phyloP scores from a whole-genome alignment of 2,329 filamentous ascomycete genomes.

The Paracoccidioides lutzii region DNA sequence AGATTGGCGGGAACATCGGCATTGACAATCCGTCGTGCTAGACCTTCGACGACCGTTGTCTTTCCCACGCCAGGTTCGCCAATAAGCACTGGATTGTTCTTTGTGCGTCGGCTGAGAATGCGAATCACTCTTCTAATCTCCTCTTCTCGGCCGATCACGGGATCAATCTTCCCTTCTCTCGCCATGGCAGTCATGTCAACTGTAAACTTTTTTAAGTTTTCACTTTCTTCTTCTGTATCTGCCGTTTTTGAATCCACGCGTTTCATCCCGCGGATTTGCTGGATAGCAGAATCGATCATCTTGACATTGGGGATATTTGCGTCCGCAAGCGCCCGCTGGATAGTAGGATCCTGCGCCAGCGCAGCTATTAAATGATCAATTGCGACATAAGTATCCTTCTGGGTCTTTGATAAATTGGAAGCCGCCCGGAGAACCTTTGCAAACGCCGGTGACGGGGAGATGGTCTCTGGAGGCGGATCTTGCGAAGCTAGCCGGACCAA shows the following conservation, averaged over 20 bases:
- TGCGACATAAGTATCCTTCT: constrained; percentile 90
- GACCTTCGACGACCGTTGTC: constrained; percentile 91
- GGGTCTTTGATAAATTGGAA: constrained; percentile 85
- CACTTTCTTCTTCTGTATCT: constrained; percentile 78
- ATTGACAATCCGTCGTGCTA: constrained; percentile 92
- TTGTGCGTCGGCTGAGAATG: constrained; percentile 83
- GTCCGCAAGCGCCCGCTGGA: constrained; percentile 65
- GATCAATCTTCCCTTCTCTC: constrained; percentile 92
- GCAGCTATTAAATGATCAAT: constrained; percentile 88
- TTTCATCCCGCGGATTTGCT: constrained; percentile 81
- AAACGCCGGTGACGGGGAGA: constrained; percentile 70
- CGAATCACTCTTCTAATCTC: constrained; percentile 86
- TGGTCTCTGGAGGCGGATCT: constrained; percentile 82
- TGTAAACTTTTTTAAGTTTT: constrained; percentile 95
- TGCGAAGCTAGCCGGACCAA: constrained; percentile 87
- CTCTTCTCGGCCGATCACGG: constrained; percentile 91
- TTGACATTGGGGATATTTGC: constrained; percentile 86
- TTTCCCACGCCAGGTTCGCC: constrained; percentile 98
- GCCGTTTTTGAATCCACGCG: constrained; percentile 93
- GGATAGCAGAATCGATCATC: constrained; percentile 77
- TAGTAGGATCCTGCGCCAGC: constrained; percentile 61
- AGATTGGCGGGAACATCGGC: constrained; percentile 92
- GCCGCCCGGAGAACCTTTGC: constrained; percentile 71
- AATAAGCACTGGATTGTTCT: constrained; percentile 97
- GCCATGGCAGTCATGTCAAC: constrained; percentile 97